These are phyloP conservation scores for Mycena vulgaris DNA, from an alignment of 768 basidiomycete genomes.

Conservation along the genomic window DNA sequence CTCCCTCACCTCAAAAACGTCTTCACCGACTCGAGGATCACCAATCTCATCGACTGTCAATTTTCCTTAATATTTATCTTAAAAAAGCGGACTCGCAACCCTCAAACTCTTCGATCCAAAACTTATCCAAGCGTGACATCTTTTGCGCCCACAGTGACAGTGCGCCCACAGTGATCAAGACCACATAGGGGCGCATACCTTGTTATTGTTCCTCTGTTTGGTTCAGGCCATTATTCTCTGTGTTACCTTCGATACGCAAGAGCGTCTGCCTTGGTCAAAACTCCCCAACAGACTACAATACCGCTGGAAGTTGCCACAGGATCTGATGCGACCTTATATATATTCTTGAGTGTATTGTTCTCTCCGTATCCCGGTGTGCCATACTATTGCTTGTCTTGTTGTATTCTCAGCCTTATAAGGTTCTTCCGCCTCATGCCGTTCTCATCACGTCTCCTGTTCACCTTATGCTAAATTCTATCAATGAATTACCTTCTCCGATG, in stretches of 20 bases:
- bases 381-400: slow-evolving; percentile 12
- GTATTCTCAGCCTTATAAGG: slow-evolving; percentile 4
- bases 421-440: not conserved
- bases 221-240: not conserved
- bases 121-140: not conserved
- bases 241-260: not conserved
- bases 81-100: not conserved
- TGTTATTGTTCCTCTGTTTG: not conserved
- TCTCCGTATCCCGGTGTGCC: slow-evolving; percentile 7
- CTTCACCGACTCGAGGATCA: too few species aligned
- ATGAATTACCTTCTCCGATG: not conserved
- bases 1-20: too few species aligned
- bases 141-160: not conserved
- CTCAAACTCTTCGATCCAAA: not conserved
- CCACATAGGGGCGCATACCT: too few species aligned
- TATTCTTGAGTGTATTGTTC: not conserved
- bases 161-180: slow-evolving; percentile 5
- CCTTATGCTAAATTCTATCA: not conserved
- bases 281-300: not conserved
- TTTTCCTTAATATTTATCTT: too few species aligned
- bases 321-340: not conserved
- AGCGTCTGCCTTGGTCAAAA: not conserved
- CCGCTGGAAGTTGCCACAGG: too few species aligned
- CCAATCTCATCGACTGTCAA: too few species aligned
- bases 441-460: not conserved